Evolutionary conservation across 345 rosid species (phyloP), one percentile per base, ranked within the genome.

Genomic region (Aegle marmelos): DNA sequence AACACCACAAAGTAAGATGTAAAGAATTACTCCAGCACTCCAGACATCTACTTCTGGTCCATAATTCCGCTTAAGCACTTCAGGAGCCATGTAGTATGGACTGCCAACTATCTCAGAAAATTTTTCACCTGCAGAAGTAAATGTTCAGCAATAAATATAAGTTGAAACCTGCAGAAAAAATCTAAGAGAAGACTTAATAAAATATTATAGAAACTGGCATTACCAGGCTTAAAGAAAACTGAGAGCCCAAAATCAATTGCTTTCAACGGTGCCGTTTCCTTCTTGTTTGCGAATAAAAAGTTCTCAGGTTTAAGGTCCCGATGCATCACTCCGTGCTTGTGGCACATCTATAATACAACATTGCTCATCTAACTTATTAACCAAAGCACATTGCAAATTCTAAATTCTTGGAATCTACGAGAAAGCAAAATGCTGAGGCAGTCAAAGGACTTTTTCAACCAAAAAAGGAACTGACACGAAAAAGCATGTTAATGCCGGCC

Each of bases 31-130:
- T 76, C 98, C 98, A 54, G 98, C 98, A 79, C 98, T 95, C 98
- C 98, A 95, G 11, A 95, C 92, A 76, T 95, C 98, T 77, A 95
- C 87, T 88, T 93, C 97, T 58, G 93, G 97, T 30, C 99, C 99
- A 75, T 95, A 95, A 73, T 88, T 86, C 56, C 97, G 86, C 73
- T 88, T 93, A 45, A 95, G 88, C 66, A 95, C 98, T 89, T 95
- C 98, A 0, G 98, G 98, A 83, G 99, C 99, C 99, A 97, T 94
- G 89, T 94, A 97, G 81, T 94, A 92, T 0, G 99, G 99, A 85
- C 98, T 97, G 63, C 98, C 98, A 70, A 97, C 97, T 59, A 97
- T 97, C 88, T 97, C 98, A 36, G 81, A 85, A 79, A 97, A 97
- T 70, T 67, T 90, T 84, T 97, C 96, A 39, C 93, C 98, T 97